These are phyloP conservation scores for Entomortierella lignicola DNA, from an alignment of 192 early-diverging fungal species.

Conservation along the genomic window DNA sequence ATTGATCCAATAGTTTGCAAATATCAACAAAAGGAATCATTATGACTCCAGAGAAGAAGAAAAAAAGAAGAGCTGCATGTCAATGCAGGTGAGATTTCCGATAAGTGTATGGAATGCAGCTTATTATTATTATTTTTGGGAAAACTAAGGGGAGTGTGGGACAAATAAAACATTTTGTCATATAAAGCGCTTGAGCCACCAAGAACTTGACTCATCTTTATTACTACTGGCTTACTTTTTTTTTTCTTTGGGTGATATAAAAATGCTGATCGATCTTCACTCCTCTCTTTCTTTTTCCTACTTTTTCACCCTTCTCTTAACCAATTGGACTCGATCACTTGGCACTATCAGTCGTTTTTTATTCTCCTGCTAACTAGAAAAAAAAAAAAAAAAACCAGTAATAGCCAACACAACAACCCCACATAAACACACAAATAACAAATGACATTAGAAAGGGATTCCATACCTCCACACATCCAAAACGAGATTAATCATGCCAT, in stretches of 20 bases:
- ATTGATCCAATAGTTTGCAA: no score
- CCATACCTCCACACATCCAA: conserved; percentile 13
- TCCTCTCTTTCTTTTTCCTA: background rate
- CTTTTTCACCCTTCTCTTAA: background rate
- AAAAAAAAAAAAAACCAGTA: background rate
- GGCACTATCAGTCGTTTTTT: background rate
- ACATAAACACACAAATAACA: no score
- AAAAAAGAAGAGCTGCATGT: no score
- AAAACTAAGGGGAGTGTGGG: no score
- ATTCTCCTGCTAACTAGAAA: background rate
- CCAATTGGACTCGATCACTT: background rate
- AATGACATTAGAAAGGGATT: background rate
- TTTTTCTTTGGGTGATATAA: background rate
- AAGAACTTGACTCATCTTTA: no score
- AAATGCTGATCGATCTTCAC: background rate
- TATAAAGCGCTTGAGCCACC: no score
- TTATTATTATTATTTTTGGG: no score
- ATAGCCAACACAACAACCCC: background rate
- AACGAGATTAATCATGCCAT: conserved; percentile 12
- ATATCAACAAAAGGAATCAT: no score
- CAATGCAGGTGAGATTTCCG: no score
- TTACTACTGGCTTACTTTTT: background rate
- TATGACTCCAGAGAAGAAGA: no score
- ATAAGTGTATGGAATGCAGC: no score
- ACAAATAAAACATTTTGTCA: no score